These are phyloP conservation scores for Pascua guehoae DNA, from an alignment of 1,284 basidiomycete species.

Conservation along the genomic window DNA sequence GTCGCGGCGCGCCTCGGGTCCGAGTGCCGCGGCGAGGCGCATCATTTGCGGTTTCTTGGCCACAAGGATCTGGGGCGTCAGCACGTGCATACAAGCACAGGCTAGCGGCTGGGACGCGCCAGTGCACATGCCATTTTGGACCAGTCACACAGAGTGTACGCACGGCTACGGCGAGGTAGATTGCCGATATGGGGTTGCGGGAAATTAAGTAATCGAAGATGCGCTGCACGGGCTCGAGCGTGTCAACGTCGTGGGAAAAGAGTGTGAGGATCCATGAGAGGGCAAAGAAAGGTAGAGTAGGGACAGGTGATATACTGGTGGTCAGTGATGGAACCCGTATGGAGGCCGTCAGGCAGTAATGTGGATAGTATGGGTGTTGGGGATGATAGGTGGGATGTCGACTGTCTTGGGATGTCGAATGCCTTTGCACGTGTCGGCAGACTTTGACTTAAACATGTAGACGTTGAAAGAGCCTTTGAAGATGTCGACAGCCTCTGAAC, in stretches of 20 bases:
- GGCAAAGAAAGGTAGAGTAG: conserved; percentile 58
- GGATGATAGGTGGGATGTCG: not conserved
- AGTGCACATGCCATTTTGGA: not conserved
- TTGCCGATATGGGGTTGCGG: conserved; percentile 71
- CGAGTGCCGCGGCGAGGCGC: conserved; percentile 30
- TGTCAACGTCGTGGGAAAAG: conserved; percentile 85
- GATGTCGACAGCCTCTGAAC: too few relatives aligned
- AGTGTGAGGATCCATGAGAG: conserved; percentile 85
- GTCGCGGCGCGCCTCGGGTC: conserved; percentile 37
- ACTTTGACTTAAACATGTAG: too few relatives aligned
- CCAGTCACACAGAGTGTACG: conserved; percentile 35
- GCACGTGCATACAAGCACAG: not conserved
- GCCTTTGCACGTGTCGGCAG: too few relatives aligned
- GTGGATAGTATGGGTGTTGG: not conserved
- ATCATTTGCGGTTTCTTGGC: conserved; percentile 46
- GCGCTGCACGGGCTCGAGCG: conserved; percentile 75
- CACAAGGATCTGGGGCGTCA: conserved; percentile 40
- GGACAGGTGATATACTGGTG: conserved; percentile 37
- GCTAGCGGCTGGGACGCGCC: not conserved
- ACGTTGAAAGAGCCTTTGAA: too few relatives aligned
- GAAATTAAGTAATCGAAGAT: conserved; percentile 82
- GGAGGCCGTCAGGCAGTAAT: not conserved
- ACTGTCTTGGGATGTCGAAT: too few relatives aligned
- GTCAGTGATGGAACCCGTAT: too few relatives aligned
- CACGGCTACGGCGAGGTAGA: conserved; percentile 79